phyloP scores from a whole-genome alignment of 2,329 filamentous ascomycete species.

The Talaromyces sp. region DNA sequence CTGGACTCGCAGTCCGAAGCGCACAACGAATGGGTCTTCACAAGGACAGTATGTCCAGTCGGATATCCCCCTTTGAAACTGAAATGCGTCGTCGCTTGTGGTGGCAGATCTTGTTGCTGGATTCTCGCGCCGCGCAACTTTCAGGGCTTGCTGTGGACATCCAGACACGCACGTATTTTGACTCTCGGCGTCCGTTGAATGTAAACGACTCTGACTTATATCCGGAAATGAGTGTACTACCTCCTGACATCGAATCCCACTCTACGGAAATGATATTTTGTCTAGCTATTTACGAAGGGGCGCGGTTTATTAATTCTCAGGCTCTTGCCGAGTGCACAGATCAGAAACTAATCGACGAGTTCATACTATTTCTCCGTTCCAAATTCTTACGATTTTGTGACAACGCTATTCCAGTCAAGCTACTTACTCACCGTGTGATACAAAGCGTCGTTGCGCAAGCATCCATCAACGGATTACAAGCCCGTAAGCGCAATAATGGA shows the following conservation, averaged over 20 bases:
- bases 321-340: not conserved
- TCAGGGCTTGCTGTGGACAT: not conserved
- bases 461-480: not conserved
- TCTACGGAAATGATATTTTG: not conserved
- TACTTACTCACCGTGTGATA: not conserved
- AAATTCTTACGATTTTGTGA: slow-evolving; percentile 1
- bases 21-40: slow-evolving; percentile 2
- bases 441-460: not conserved
- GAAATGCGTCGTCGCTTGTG: slow-evolving; percentile 4
- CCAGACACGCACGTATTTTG: not conserved
- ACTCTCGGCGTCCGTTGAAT: not conserved
- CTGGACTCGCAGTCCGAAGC: not conserved
- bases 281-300: not conserved
- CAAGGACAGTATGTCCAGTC: not conserved
- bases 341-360: not conserved
- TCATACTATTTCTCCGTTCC: not conserved
- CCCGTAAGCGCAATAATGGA: not conserved
- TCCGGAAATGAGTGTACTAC: not conserved
- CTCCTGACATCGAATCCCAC: not conserved
- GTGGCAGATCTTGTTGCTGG: slow-evolving; percentile 2
- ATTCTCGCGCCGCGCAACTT: not conserved
- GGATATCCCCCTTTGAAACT: not conserved
- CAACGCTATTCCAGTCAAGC: not conserved
- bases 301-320: not conserved
- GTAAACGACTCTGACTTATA: slow-evolving; percentile 2